Conservation (phyloP, 768 basidiomycete genomes). For the Mrakia gelida region DNA sequence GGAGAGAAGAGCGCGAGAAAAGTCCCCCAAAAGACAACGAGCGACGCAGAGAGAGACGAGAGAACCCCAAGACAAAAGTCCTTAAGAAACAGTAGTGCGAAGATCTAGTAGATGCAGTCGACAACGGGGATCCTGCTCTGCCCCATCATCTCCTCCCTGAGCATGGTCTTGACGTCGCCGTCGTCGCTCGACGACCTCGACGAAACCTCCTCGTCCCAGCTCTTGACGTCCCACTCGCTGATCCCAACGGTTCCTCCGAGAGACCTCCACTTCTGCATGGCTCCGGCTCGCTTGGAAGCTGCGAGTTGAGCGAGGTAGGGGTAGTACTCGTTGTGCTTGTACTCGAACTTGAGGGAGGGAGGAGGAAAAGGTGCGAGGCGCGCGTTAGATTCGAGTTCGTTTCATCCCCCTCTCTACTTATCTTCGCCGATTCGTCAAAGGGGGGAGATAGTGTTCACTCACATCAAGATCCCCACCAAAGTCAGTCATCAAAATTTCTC, state of each 20-base stretch:
- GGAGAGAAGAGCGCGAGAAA: too few species aligned
- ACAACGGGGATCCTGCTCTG: neutral
- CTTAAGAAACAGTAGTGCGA: neutral
- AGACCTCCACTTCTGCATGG: neutral
- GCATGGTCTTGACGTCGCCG: neutral
- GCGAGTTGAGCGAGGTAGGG: slow-evolving; percentile 14
- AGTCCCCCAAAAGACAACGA: neutral
- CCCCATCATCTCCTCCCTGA: neutral
- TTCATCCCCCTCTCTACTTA: neutral
- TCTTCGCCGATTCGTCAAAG: too few species aligned
- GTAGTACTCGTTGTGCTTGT: slow-evolving; percentile 19
- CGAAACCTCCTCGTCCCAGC: neutral
- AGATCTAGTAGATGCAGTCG: neutral
- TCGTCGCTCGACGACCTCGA: neutral
- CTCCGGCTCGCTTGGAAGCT: neutral
- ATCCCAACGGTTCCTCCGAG: neutral
- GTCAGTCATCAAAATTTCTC: neutral
- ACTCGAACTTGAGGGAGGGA: slow-evolving; percentile 2
- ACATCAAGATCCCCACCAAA: slow-evolving; percentile 10
- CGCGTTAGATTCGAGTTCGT: neutral
- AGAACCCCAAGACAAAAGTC: neutral
- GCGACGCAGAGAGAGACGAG: neutral
- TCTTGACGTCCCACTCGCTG: slow-evolving; percentile 18
- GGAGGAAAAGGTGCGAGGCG: too few species aligned
- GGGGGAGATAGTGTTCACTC: neutral